These are phyloP conservation scores for Rhazya stricta DNA, from an alignment of 257 asterid species.

Conservation along the genomic window DNA sequence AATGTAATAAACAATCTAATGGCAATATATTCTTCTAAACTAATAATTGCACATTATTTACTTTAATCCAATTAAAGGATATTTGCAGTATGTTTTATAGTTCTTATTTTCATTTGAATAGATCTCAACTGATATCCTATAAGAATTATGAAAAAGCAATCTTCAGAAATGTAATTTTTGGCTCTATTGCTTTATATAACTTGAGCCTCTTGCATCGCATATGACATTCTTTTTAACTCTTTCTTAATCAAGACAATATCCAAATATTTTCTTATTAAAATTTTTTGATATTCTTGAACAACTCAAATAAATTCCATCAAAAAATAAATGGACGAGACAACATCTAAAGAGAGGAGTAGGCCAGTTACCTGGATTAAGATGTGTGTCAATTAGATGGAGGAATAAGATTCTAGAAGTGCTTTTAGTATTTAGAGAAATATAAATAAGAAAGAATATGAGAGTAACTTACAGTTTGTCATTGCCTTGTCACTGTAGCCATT, in stretches of 20 bases:
- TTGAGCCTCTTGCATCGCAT: neutral
- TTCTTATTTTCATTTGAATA: neutral
- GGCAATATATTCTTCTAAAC: neutral
- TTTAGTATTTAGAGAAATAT: neutral
- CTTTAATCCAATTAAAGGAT: neutral
- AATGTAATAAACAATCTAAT: neutral
- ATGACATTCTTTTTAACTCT: neutral
- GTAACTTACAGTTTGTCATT: neutral
- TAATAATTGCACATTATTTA: neutral
- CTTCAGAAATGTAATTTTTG: neutral
- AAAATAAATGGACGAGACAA: too few species aligned
- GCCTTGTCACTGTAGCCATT: neutral
- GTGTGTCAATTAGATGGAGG: neutral
- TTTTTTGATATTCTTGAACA: neutral
- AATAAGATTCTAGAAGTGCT: neutral
- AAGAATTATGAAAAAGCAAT: neutral
- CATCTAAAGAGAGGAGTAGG: neutral
- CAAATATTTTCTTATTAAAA: too few species aligned
- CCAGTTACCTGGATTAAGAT: neutral
- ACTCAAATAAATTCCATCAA: too few species aligned
- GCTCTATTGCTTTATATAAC: neutral
- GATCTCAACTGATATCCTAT: neutral
- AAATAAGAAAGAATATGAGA: neutral
- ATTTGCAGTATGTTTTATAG: neutral
- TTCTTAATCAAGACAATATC: neutral